phyloP scores from a whole-genome alignment of 208 protist genomes.

The Leishmania gerbilli region DNA sequence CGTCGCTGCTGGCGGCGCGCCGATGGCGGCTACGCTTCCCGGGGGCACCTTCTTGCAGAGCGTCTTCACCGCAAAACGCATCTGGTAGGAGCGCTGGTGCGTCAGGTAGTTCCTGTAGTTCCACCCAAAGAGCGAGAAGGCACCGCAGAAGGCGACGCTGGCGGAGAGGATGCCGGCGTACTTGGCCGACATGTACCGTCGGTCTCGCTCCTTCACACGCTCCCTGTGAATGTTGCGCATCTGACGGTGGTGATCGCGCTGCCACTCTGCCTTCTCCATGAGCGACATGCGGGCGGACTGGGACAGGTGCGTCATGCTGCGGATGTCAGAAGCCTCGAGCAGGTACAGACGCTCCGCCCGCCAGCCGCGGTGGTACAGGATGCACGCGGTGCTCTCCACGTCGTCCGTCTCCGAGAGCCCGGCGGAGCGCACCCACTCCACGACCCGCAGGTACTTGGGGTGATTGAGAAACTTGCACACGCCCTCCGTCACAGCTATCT shows the following conservation, averaged over 20 bases:
- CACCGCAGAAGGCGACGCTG: constrained; percentile 78
- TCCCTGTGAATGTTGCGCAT: constrained; percentile 84
- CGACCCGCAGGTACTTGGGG: constrained; percentile 56
- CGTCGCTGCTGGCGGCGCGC: not conserved
- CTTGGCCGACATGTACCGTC: constrained; percentile 83
- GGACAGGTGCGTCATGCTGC: constrained; percentile 69
- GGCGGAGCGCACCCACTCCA: constrained; percentile 80
- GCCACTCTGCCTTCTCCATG: constrained; percentile 90
- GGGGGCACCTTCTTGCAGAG: constrained; percentile 34
- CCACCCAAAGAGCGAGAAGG: constrained; percentile 88
- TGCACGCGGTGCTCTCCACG: constrained; percentile 69
- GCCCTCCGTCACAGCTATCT: constrained; percentile 64
- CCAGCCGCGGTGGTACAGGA: constrained; percentile 85
- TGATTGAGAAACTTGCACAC: constrained; percentile 53
- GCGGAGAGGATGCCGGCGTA: constrained; percentile 88
- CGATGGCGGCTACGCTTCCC: not conserved
- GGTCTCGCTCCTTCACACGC: constrained; percentile 84
- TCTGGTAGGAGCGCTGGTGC: constrained; percentile 80
- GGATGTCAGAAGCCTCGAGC: constrained; percentile 72
- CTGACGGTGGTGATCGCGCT: constrained; percentile 85
- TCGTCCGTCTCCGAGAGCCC: constrained; percentile 54
- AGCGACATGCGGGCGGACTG: constrained; percentile 81
- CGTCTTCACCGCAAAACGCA: constrained; percentile 60
- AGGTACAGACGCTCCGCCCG: constrained; percentile 82
- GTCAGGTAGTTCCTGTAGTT: constrained; percentile 91